Evolutionary conservation across 129 eudicot species (phyloP).

Genomic region (Arctium minus): DNA sequence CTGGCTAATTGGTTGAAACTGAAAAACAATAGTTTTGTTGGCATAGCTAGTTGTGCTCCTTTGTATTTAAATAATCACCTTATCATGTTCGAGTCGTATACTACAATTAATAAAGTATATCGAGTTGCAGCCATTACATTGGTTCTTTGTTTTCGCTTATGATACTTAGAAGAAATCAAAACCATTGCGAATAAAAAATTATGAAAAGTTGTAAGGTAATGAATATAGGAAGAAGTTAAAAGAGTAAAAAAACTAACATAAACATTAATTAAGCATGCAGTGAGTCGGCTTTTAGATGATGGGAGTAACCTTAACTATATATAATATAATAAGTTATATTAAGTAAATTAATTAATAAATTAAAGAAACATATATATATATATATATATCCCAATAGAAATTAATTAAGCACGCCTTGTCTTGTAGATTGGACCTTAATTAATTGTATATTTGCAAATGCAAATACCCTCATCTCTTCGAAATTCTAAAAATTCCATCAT

Average conservation of each 20-base stretch:
- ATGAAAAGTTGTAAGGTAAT: background rate
- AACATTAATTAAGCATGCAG: background rate
- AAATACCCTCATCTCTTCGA: constrained; percentile 29
- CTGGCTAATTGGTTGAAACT: background rate
- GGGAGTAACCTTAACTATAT: background rate
- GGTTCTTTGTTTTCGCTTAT: background rate
- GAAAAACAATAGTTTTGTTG: background rate
- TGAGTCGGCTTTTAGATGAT: background rate
- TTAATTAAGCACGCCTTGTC: constrained; percentile 30
- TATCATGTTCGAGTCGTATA: background rate
- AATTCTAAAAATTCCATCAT: constrained; percentile 19
- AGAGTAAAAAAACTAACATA: background rate
- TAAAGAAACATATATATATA: background rate
- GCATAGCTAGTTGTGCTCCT: background rate
- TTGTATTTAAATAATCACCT: background rate
- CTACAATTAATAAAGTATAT: background rate
- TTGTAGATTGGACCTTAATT: constrained; percentile 26
- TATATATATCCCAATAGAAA: constrained; percentile 4
- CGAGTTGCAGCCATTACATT: background rate
- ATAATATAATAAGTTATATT: background rate
- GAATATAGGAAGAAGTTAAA: background rate
- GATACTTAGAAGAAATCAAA: background rate
- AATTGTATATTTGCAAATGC: constrained; percentile 18
- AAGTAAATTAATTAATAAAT: too few species aligned
- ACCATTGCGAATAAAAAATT: background rate